Conservation (phyloP, 1,284 basidiomycete species). For the Coniferiporia sulphurascens region DNA sequence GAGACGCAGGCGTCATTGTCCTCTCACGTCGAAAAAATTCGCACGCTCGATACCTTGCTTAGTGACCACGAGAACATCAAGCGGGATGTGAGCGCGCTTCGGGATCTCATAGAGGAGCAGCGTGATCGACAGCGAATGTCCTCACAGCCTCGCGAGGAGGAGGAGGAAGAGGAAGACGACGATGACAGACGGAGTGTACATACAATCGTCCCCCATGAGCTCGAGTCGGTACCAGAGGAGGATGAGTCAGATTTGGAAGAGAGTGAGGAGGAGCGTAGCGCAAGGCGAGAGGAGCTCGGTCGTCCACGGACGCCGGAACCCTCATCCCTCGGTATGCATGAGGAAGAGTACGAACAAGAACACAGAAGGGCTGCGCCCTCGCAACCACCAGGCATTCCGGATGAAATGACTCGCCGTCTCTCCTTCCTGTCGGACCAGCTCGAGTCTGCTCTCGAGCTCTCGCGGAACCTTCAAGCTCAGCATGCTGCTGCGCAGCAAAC, state of each 20-base stretch:
- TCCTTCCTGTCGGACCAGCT: conserved; percentile 71
- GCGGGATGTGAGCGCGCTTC: conserved; percentile 68
- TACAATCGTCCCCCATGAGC: conserved; percentile 60
- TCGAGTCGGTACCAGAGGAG: conserved; percentile 73
- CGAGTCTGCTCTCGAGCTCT: conserved; percentile 72
- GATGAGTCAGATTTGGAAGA: conserved; percentile 57
- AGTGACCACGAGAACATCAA: conserved; percentile 87
- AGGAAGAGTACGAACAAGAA: conserved; percentile 34
- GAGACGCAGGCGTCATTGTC: conserved; percentile 83
- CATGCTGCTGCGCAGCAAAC: conserved; percentile 76
- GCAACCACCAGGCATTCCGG: conserved; percentile 34
- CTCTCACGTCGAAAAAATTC: conserved; percentile 81
- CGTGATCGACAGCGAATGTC: conserved; percentile 25
- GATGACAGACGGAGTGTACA: conserved; percentile 59
- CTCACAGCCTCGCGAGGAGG: conserved; percentile 26
- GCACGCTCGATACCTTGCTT: conserved; percentile 76
- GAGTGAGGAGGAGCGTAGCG: conserved; percentile 39
- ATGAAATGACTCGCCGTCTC: conserved; percentile 71
- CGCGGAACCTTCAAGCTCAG: conserved; percentile 70
- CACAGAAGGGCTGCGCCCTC: conserved; percentile 16
- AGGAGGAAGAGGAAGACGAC: conserved; percentile 40
- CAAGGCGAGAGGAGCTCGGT: conserved; percentile 54
- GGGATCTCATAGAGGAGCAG: conserved; percentile 65
- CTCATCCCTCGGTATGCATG: conserved; percentile 57
- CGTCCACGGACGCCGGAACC: conserved; percentile 76